A percentile compares a stretch with the other conserved stretches of the same genome.
Evolutionary conservation across 2,329 filamentous ascomycete species (phyloP).

Genomic region (Talaromyces pinophilus): DNA sequence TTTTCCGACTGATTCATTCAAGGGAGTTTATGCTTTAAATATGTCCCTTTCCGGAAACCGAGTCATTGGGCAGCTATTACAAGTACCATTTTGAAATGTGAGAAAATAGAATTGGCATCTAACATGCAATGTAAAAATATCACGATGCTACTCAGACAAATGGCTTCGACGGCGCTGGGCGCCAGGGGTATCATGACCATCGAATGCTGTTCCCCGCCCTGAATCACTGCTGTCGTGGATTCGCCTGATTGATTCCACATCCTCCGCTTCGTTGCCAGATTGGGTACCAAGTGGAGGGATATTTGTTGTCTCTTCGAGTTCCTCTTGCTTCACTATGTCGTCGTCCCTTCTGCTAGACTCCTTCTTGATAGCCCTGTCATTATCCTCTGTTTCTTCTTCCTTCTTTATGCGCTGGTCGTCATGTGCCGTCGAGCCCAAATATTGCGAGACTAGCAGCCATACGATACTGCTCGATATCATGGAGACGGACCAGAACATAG

Average conservation of each 20-base stretch:
- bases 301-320: slow-evolving; percentile 29
- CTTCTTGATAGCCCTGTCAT: slow-evolving; percentile 6
- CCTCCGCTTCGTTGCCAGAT: slow-evolving; percentile 25
- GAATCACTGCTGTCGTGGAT: slow-evolving; percentile 35
- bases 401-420: slow-evolving; percentile 31
- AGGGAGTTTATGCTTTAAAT: neutral
- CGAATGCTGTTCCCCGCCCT: slow-evolving; percentile 57
- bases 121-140: neutral
- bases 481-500: slow-evolving; percentile 75
- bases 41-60: neutral
- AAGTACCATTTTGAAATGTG: neutral
- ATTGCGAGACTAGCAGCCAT: slow-evolving; percentile 61
- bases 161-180: slow-evolving; percentile 39
- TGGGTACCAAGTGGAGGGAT: slow-evolving; percentile 25
- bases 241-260: slow-evolving; percentile 24
- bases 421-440: slow-evolving; percentile 31
- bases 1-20: neutral
- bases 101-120: too few relatives aligned
- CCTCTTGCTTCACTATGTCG: slow-evolving; percentile 34
- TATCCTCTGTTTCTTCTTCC: slow-evolving; percentile 21
- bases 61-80: neutral
- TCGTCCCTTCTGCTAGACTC: slow-evolving; percentile 22
- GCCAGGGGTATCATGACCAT: slow-evolving; percentile 34
- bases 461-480: slow-evolving; percentile 65
- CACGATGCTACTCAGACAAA: slow-evolving; percentile 22